phyloP scores from a whole-genome alignment of 768 basidiomycete genomes.

The Russula vinacea region DNA sequence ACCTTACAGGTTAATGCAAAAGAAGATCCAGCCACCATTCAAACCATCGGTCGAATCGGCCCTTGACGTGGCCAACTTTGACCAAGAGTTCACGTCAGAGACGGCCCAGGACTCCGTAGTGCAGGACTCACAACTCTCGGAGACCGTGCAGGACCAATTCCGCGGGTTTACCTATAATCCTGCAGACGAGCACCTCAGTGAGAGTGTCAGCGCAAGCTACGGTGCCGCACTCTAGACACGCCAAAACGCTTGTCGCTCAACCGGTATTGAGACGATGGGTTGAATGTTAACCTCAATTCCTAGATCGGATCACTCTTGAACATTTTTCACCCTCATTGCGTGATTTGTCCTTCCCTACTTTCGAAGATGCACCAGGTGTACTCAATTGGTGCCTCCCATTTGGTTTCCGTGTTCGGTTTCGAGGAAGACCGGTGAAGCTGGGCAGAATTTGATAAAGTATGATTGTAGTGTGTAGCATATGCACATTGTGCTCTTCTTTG shows the following conservation, averaged over 20 bases:
- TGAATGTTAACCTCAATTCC: neutral
- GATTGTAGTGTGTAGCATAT: conserved; percentile 20
- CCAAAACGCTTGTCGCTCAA: conserved; percentile 12
- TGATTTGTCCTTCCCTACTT: conserved; percentile 11
- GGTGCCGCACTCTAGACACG: conserved; percentile 22
- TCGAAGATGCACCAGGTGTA: conserved; percentile 11
- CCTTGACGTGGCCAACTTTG: conserved; percentile 94
- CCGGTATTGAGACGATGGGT: conserved; percentile 20
- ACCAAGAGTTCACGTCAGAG: conserved; percentile 95
- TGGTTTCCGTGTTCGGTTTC: conserved; percentile 6
- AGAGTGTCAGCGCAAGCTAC: conserved; percentile 77
- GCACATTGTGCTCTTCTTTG: conserved; percentile 15
- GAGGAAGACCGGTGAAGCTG: conserved; percentile 13
- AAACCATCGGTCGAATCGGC: conserved; percentile 97
- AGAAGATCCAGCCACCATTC: conserved; percentile 96
- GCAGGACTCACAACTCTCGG: conserved; percentile 84
- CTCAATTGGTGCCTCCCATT: conserved; percentile 1
- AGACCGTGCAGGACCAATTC: conserved; percentile 98
- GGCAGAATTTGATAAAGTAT: conserved; percentile 12
- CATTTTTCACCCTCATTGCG: conserved; percentile 10
- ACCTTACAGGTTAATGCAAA: conserved; percentile 62
- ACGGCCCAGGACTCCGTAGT: conserved; percentile 95
- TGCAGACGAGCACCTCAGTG: conserved; percentile 77
- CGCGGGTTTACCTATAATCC: conserved; percentile 87
- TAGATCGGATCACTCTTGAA: neutral